Base-by-base conservation (phyloP, 805 yeast species). In the Vanderwaltozyma yarrowii region DNA sequence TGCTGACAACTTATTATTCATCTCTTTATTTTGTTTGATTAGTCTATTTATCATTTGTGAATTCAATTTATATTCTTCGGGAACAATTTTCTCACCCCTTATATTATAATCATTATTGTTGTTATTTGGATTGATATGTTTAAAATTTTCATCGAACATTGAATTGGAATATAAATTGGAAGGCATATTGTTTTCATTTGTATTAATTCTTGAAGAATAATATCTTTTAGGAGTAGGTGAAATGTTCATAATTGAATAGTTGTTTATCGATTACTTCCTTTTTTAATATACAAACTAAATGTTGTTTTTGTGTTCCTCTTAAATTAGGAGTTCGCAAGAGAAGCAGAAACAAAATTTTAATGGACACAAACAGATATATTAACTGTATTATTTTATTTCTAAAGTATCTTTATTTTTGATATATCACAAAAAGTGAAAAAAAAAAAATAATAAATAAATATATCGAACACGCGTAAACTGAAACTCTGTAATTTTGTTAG, bases 31-130 rank as follows among this genome's bases (percentile, higher is more conserved):
- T 29, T 65, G 64, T 23, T 54, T 54, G 16, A 61, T 52, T 24
- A 64, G 47, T 37, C 59, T 60, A 38, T 65, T 70, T 15, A 64
- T 50, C 58, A 62, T 60, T 35, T 60, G 55, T 4, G 66, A 52
- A 33, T 56, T 61, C 28, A 59, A 49, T 37, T 56, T 57, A 36
- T 61, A 59, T 33, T 60, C 65, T 25, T 60, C 65, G 5, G 61
- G 61, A 17, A 58, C 40, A 14, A 56, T 45, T 26, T 47, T 45
- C 15, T 54, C 62, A 30, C 30, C 25, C 14, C 20, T 16, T 9
- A 20, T 11, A 6, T 19, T 25, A 14, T 30, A 6, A 14, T 29
- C 37, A n/a, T 29, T 30, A n/a, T 17, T 7, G 20, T 19, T 23
- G 2, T 25, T 19, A 10, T n/a, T 31, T 11, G 14, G 15, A 18